These are phyloP conservation scores for Nigrospora osmanthi DNA, from an alignment of 2,329 filamentous ascomycete genomes.

Conservation along the genomic window DNA sequence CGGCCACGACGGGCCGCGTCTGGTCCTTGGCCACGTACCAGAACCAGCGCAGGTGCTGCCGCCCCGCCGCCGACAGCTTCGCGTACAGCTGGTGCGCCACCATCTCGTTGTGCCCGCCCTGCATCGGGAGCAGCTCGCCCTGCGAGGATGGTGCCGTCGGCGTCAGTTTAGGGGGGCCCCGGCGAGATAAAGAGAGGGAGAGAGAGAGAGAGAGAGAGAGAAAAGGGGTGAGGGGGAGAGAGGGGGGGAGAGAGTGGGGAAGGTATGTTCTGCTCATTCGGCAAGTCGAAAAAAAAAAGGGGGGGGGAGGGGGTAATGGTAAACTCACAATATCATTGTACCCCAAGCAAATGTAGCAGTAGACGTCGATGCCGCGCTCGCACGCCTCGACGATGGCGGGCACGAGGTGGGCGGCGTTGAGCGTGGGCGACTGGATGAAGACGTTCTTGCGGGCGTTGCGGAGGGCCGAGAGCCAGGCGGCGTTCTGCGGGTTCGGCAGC, in stretches of 20 bases:
- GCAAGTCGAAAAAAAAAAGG: background rate
- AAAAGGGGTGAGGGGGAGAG: background rate
- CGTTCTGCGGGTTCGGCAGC: constrained; percentile 64
- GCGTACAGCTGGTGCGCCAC: constrained; percentile 52
- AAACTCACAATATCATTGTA: constrained; percentile 63
- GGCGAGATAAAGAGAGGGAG: background rate
- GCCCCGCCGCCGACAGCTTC: constrained; percentile 39
- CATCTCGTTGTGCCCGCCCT: constrained; percentile 72
- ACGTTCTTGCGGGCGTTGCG: constrained; percentile 54
- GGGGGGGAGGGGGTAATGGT: background rate
- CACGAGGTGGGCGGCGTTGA: constrained; percentile 64
- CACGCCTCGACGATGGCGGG: constrained; percentile 56
- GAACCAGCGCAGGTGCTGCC: constrained; percentile 48
- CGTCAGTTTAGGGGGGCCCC: too few relatives aligned
- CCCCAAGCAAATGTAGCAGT: constrained; percentile 66
- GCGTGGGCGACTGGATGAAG: constrained; percentile 73
- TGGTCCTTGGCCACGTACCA: constrained; percentile 74
- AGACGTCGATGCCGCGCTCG: constrained; percentile 59
- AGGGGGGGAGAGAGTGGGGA: background rate
- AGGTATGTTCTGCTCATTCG: too few relatives aligned
- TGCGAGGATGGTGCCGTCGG: constrained; percentile 9
- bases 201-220: background rate
- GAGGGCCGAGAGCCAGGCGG: constrained; percentile 63
- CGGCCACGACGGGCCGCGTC: constrained; percentile 56
- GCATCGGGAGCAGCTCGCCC: constrained; percentile 68